A percentile compares a stretch with the other conserved stretches of the same genome.
Evolutionary conservation across 2,329 filamentous ascomycete genomes (phyloP).

Genomic region (Tolypocladium tundrense): DNA sequence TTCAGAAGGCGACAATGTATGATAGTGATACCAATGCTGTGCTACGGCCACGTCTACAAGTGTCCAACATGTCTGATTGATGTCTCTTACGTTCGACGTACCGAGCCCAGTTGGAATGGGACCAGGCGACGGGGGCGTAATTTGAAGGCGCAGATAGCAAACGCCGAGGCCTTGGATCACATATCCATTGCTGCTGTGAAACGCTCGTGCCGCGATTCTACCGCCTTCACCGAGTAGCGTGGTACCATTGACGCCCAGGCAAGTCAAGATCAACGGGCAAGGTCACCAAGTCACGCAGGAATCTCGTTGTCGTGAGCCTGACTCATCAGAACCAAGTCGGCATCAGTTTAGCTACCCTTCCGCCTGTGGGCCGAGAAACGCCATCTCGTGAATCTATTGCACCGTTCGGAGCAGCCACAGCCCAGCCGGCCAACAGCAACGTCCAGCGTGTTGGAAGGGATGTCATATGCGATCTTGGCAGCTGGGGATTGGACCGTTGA

Average conservation of each 20-base stretch:
- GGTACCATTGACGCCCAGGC: no score
- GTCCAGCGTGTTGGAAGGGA: not conserved
- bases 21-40: not conserved
- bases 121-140: not conserved
- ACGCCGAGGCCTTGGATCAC: not conserved
- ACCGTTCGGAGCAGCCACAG: not conserved
- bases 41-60: not conserved
- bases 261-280: no score
- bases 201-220: not conserved
- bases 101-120: not conserved
- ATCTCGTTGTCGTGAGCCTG: no score
- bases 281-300: no score
- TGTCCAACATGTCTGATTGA: not conserved
- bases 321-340: no score
- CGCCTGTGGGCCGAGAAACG: not conserved
- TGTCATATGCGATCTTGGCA: not conserved
- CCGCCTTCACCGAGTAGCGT: no score
- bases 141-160: not conserved
- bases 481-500: not conserved
- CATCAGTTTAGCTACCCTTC: not conserved
- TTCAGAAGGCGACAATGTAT: not conserved
- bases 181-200: not conserved
- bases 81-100: no score
- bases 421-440: not conserved
- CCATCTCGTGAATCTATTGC: not conserved